Evolutionary conservation across 1,284 basidiomycete species (phyloP), one percentile per base, ranked within the genome.

Genomic region (Austropuccinia psidii): DNA sequence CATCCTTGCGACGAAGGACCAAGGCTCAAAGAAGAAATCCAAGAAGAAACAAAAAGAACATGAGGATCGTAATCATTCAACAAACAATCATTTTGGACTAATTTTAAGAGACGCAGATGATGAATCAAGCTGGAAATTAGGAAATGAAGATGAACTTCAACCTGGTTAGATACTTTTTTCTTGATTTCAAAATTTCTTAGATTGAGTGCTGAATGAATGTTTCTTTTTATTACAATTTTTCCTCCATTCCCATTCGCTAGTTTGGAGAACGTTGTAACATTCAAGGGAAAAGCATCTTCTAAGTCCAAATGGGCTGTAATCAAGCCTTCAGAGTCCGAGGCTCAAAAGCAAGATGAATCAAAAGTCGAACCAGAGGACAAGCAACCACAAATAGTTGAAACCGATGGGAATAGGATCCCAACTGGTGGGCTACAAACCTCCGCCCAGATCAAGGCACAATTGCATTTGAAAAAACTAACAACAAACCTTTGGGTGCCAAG

Each of bases 1-100:
- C 17, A 97, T 98, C 76, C 85, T 98, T 4, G 84, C 91, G 3
- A 85, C 86, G 58, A 52, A 50, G 35, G 49, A 85, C 0, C 85
- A 84, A 1, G 84, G 85, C 0, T 83, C 85, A 66, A 85, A 85
- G 78, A 89, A 87, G 81, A 85, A 84, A 79, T 91, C 82, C 78
- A 83, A 82, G 77, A 84, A 90, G 84, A 91, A 90, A 81, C 85
- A 86, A 62, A 90, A 89, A 80, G 82, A 84, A 19, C 17, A 61
- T 2, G 75, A 69, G 17, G n/a, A 39, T 24, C n/a, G 45, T 21
- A 49, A 11, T 8, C 47, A 41, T 31, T 64, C 60, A 4, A 24
- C 11, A 24, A 11, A 21, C 7, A 61, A 43, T 31, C 52, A n/a
- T 73, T 65, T 61, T 27, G 70, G 70, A 8, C 33, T 73, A 31